Evolutionary conservation across 176 grass and related monocot species (phyloP).

Genomic region (Echinochloa phyllopogon): DNA sequence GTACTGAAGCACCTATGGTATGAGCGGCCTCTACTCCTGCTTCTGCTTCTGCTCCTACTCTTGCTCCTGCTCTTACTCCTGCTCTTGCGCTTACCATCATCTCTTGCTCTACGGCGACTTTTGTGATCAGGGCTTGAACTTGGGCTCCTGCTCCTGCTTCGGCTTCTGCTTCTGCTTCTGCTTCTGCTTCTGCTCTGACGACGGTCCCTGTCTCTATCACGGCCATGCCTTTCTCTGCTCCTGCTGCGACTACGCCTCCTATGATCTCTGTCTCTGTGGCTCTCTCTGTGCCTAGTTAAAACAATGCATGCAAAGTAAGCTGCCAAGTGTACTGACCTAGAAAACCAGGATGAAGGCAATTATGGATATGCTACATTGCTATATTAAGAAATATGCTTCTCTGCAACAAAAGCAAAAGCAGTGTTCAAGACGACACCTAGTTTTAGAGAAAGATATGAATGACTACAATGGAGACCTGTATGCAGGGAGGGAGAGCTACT

Average conservation of each 20-base stretch:
- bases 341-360: slow-evolving; percentile 3
- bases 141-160: slow-evolving; percentile 35
- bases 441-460: not conserved
- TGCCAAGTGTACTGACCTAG: not conserved
- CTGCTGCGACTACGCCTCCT: slow-evolving; percentile 58
- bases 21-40: slow-evolving; percentile 52
- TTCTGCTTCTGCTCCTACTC: slow-evolving; percentile 19
- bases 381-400: not conserved
- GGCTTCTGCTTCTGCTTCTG: not conserved
- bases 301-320: slow-evolving; percentile 31
- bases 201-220: slow-evolving; percentile 59
- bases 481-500: not conserved
- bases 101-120: slow-evolving; percentile 36
- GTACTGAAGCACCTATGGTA: slow-evolving; percentile 51
- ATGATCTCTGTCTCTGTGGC: slow-evolving; percentile 51
- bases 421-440: not conserved
- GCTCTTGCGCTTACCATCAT: slow-evolving; percentile 32
- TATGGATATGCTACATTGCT: not conserved
- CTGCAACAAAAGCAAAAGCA: not conserved
- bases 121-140: slow-evolving; percentile 37
- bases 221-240: slow-evolving; percentile 58
- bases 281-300: slow-evolving; percentile 40
- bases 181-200: slow-evolving; percentile 41
- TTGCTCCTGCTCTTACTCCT: slow-evolving; percentile 22
- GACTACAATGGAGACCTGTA: not conserved